Percentiles rank a stretch among this genome's conserved stretches.
Conservation (phyloP, 352 stramenopile genomes). For the Pythium oligandrum region DNA sequence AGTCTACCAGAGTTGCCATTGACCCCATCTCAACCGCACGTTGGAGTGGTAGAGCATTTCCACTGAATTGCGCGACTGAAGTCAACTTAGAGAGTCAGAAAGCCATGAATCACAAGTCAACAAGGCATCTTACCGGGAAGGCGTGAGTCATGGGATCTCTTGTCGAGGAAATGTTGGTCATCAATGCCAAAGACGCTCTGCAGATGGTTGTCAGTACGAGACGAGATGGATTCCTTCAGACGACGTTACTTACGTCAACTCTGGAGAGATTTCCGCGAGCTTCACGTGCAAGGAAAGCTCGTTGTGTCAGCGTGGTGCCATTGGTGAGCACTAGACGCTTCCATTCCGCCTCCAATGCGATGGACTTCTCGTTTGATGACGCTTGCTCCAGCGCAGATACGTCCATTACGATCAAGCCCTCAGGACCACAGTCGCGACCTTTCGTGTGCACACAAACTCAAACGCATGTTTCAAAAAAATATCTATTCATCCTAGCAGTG, state of each 20-base stretch:
- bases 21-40: constrained; percentile 56
- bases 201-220: constrained; percentile 1
- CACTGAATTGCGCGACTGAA: constrained; percentile 29
- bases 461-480: no score
- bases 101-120: neutral
- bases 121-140: constrained; percentile 21
- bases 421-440: no score
- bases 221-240: no score
- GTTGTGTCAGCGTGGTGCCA: constrained; percentile 29
- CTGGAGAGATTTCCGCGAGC: constrained; percentile 7
- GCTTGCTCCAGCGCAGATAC: no score
- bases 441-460: no score
- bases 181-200: constrained; percentile 42
- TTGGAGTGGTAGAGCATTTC: constrained; percentile 32
- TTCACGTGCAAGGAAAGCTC: constrained; percentile 27
- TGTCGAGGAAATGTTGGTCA: constrained; percentile 45
- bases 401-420: no score
- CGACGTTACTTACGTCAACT: no score
- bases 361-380: no score
- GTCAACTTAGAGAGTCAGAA: neutral
- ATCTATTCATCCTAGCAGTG: no score
- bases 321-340: constrained; percentile 33
- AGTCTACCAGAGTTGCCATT: constrained; percentile 6
- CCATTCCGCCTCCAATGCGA: constrained; percentile 18
- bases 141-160: constrained; percentile 20